Base-by-base conservation (phyloP, 2,329 filamentous ascomycete species). In the Dactylellina parvicollis region DNA sequence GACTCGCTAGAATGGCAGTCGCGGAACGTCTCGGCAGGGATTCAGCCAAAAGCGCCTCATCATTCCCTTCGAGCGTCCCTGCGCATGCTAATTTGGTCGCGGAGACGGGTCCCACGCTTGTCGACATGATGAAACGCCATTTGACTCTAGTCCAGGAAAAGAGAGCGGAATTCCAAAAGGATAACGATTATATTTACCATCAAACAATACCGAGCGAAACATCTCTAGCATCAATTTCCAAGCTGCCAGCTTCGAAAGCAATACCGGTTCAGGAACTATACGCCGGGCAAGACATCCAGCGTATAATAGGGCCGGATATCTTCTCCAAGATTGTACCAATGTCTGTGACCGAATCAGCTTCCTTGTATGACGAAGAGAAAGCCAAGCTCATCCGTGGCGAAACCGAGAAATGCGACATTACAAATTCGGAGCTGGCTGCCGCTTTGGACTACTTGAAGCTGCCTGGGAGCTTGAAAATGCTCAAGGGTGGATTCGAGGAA, bases 161-260 rank as follows among this genome's bases (percentile, higher is more conserved):
- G 80, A 83, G 96, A 20, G 84, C 84, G 16, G 89, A 91, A 73
- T 85, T 93, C 54, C 85, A 86, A 76, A 96, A 96, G 78, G 95
- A 99, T 80, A 99, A 99, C 77, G 95, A 99, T 80, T 98, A 95
- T 81, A 96, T 99, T 79, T 99, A 99, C 79, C 95, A 99, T 80
- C 92, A 98, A 77, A 89, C 88, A 1, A 89, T 99, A 1, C 94
- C 95, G 0, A 89, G 89, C 8, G 92, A 97, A 80, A 91, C 92
- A 2, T 90, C 89, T 26, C 83, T 99, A 10, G 83, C 91, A 0
- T 86, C 90, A 0, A 92, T 99, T 52, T 86, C 92, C 2, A 99
- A 98, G 80, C 85, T 98, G 14, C 92, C 94, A 3, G 96, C 95
- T 1, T 93, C 95, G 5, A 99, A 99, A 80, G 92, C 95, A 2